phyloP scores from a whole-genome alignment of 768 basidiomycete species.

The Hirschioporus abietinus region DNA sequence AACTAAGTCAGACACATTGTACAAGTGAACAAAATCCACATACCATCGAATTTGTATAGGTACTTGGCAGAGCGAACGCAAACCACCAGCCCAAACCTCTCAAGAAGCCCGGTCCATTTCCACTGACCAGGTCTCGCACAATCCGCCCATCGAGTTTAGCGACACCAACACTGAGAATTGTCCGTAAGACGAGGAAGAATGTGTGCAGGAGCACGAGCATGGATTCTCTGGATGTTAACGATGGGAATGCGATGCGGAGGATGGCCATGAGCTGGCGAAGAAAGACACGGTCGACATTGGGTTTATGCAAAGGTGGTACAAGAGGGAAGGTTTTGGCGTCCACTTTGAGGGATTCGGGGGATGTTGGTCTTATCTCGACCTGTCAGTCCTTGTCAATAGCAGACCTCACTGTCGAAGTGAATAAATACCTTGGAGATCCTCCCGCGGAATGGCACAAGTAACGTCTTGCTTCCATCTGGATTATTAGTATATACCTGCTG shows the following conservation, averaged over 20 bases:
- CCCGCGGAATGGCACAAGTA: slow-evolving; percentile 65
- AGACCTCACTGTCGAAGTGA: background rate
- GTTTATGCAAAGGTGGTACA: slow-evolving; percentile 42
- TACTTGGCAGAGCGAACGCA: slow-evolving; percentile 83
- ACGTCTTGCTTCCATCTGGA: slow-evolving; percentile 50
- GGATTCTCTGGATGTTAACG: slow-evolving; percentile 60
- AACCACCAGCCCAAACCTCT: slow-evolving; percentile 86
- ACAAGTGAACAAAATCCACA: background rate
- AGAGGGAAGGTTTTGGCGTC: slow-evolving; percentile 62
- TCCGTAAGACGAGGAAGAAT: slow-evolving; percentile 78
- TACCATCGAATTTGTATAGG: slow-evolving; percentile 95
- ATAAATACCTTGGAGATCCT: slow-evolving; percentile 53
- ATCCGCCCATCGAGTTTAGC: slow-evolving; percentile 87
- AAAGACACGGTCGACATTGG: slow-evolving; percentile 66
- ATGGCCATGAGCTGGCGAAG: slow-evolving; percentile 70
- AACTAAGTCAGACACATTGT: background rate
- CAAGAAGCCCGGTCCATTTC: slow-evolving; percentile 79
- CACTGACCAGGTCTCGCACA: slow-evolving; percentile 73
- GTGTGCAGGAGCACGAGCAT: slow-evolving; percentile 74
- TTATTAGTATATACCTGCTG: slow-evolving; percentile 61
- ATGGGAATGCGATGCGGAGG: slow-evolving; percentile 66
- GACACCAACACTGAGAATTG: slow-evolving; percentile 82
- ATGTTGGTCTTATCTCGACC: slow-evolving; percentile 45
- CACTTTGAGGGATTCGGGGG: slow-evolving; percentile 39
- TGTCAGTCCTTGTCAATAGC: slow-evolving; percentile 11